Percentiles rank a stretch among this genome's conserved stretches.
phyloP scores from a whole-genome alignment of 2,329 filamentous ascomycete genomes.

The Epichloe aotearoae region DNA sequence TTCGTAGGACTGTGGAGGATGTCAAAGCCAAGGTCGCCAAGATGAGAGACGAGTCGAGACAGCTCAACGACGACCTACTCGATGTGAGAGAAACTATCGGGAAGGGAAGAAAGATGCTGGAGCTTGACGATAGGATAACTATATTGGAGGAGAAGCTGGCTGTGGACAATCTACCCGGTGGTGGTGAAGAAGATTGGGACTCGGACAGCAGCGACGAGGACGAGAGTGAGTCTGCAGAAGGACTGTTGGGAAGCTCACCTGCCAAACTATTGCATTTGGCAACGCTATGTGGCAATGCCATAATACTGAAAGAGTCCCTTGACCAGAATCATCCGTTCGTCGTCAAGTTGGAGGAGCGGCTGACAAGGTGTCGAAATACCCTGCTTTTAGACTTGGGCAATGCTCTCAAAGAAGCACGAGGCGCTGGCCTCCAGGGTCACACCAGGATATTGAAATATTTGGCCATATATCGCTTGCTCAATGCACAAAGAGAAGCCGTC shows the following conservation, averaged over 20 bases:
- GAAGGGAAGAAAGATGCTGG: constrained; percentile 46
- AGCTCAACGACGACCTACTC: constrained; percentile 52
- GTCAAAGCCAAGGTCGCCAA: constrained; percentile 53
- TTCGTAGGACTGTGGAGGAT: constrained; percentile 67
- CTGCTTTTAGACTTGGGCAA: constrained; percentile 41
- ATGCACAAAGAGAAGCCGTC: constrained; percentile 39
- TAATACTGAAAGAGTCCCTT: constrained; percentile 28
- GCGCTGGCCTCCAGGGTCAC: constrained; percentile 29
- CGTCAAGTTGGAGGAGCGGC: constrained; percentile 37
- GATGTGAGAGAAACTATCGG: constrained; percentile 51
- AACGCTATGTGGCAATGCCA: constrained; percentile 29
- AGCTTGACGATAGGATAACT: constrained; percentile 49
- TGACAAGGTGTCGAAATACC: constrained; percentile 41
- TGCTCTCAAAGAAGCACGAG: constrained; percentile 31
- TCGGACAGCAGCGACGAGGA: constrained; percentile 27
- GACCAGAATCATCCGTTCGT: constrained; percentile 37
- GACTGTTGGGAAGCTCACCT: constrained; percentile 32
- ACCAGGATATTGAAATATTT: constrained; percentile 37
- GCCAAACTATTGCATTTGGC: constrained; percentile 32
- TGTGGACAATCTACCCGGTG: constrained; percentile 28
- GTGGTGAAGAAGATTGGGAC: constrained; percentile 10
- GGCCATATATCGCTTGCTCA: constrained; percentile 37
- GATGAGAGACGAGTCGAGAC: constrained; percentile 48
- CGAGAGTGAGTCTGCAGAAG: constrained; percentile 18
- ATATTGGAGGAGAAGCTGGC: constrained; percentile 51